Evolutionary conservation across 2,329 filamentous ascomycete species (phyloP).

Genomic region (Aspergillus floridensis): DNA sequence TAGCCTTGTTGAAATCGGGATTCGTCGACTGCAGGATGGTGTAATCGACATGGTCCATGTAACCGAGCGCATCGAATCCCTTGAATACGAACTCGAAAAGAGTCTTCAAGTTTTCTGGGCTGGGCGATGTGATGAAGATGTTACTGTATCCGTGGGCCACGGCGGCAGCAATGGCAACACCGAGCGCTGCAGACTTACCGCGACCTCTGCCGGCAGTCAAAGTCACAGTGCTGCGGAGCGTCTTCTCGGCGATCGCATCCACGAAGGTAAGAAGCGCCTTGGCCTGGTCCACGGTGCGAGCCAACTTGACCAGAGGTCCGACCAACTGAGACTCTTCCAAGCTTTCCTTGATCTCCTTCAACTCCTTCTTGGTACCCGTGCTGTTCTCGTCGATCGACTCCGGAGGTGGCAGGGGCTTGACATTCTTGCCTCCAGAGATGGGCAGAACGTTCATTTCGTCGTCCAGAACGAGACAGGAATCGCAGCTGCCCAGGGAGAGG

Average conservation of each 20-base stretch:
- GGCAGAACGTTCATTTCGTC: slow-evolving; percentile 97
- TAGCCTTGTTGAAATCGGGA: slow-evolving; percentile 98
- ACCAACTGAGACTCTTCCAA: slow-evolving; percentile 82
- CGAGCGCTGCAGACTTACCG: slow-evolving; percentile 94
- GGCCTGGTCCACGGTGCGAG: slow-evolving; percentile 90
- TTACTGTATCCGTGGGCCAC: slow-evolving; percentile 97
- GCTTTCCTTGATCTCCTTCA: slow-evolving; percentile 83
- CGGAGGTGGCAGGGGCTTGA: slow-evolving; percentile 75
- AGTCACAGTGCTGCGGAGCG: slow-evolving; percentile 86
- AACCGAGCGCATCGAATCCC: slow-evolving; percentile 90
- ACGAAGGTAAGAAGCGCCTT: slow-evolving; percentile 97
- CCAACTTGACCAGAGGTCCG: slow-evolving; percentile 77
- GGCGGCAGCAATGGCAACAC: slow-evolving; percentile 89
- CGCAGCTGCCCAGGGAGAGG: slow-evolving; percentile 89
- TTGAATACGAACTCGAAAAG: slow-evolving; percentile 98
- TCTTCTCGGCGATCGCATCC: slow-evolving; percentile 95
- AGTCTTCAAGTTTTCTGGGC: slow-evolving; percentile 97
- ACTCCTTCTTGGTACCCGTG: slow-evolving; percentile 67
- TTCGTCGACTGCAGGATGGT: slow-evolving; percentile 98
- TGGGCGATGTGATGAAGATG: slow-evolving; percentile 97
- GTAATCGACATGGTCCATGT: slow-evolving; percentile 94
- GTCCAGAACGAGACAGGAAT: slow-evolving; percentile 91
- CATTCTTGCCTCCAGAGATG: slow-evolving; percentile 90
- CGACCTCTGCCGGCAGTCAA: slow-evolving; percentile 90
- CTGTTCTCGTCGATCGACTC: slow-evolving; percentile 72